Conservation (phyloP, 2,329 filamentous ascomycete genomes). For the Trichocomaceae sp. region DNA sequence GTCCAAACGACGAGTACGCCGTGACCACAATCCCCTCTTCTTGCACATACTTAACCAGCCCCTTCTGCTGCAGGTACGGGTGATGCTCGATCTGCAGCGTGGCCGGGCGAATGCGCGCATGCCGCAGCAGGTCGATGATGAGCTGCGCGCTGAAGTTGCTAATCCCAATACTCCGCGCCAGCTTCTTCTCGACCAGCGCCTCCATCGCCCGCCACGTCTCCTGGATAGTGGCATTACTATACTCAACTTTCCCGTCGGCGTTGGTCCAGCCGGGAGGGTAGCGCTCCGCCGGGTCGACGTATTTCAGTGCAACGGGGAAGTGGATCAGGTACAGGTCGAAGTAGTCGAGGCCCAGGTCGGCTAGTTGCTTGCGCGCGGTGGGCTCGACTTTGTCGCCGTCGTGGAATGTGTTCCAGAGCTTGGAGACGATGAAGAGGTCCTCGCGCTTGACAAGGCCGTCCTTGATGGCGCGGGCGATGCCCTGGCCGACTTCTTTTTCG, state of each 20-base stretch:
- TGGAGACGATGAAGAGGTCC: constrained; percentile 87
- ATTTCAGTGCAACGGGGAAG: constrained; percentile 81
- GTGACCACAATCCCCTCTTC: constrained; percentile 66
- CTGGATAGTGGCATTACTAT: constrained; percentile 65
- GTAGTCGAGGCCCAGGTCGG: constrained; percentile 80
- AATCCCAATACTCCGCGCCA: constrained; percentile 69
- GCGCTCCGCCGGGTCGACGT: constrained; percentile 69
- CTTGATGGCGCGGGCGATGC: constrained; percentile 70
- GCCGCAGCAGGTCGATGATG: constrained; percentile 71
- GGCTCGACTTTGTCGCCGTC: constrained; percentile 68
- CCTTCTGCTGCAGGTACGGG: constrained; percentile 73
- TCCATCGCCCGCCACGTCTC: constrained; percentile 82
- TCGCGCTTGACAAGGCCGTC: constrained; percentile 75
- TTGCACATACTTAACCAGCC: constrained; percentile 64
- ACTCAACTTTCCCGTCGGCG: constrained; percentile 57
- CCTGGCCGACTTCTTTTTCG: constrained; percentile 69
- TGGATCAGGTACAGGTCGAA: constrained; percentile 87
- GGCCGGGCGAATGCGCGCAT: constrained; percentile 66
- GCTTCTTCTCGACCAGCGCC: constrained; percentile 59
- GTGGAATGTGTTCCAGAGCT: constrained; percentile 92
- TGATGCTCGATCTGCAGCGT: constrained; percentile 86
- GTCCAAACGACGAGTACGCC: constrained; percentile 79
- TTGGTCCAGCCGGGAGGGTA: constrained; percentile 73
- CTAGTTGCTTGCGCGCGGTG: constrained; percentile 68
- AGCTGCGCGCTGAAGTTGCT: constrained; percentile 76